phyloP scores from a whole-genome alignment of 768 basidiomycete genomes.

The Lentinula sp. region DNA sequence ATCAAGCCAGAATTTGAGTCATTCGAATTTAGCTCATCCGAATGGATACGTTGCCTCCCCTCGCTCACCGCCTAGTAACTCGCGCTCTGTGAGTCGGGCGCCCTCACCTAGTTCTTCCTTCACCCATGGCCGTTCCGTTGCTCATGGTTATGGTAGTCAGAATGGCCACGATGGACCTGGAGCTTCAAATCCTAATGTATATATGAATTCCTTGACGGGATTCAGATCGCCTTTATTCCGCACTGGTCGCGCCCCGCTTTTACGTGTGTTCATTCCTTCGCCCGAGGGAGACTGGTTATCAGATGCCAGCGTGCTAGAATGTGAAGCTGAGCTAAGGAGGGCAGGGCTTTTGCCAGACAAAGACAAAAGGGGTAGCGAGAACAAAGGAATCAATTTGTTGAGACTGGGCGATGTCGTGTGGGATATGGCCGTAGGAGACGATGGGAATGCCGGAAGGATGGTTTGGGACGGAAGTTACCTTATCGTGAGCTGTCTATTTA shows the following conservation, averaged over 20 bases:
- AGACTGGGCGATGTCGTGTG: constrained; percentile 79
- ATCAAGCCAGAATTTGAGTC: neutral
- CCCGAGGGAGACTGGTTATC: constrained; percentile 85
- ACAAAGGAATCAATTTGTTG: constrained; percentile 29
- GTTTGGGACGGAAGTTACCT: constrained; percentile 89
- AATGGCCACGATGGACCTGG: neutral
- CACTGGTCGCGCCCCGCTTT: constrained; percentile 63
- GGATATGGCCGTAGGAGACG: constrained; percentile 83
- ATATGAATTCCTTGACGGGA: neutral
- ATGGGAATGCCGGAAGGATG: constrained; percentile 77
- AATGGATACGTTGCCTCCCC: neutral
- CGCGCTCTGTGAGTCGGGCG: constrained; percentile 53
- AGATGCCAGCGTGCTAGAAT: constrained; percentile 71
- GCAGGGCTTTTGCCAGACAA: constrained; percentile 43
- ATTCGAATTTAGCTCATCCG: neutral
- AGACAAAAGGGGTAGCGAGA: neutral
- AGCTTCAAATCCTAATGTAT: neutral
- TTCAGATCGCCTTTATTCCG: constrained; percentile 65
- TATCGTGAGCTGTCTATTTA: constrained; percentile 48
- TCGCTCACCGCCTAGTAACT: constrained; percentile 17
- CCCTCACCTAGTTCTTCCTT: constrained; percentile 56
- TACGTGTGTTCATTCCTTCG: constrained; percentile 81
- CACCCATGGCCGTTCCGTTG: constrained; percentile 32
- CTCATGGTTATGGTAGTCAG: constrained; percentile 11
- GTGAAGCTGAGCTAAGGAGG: constrained; percentile 72